Percentiles rank a stretch among this genome's conserved stretches.
Evolutionary conservation across 352 stramenopile species (phyloP).

Genomic region (Phytophthora hybrid): DNA sequence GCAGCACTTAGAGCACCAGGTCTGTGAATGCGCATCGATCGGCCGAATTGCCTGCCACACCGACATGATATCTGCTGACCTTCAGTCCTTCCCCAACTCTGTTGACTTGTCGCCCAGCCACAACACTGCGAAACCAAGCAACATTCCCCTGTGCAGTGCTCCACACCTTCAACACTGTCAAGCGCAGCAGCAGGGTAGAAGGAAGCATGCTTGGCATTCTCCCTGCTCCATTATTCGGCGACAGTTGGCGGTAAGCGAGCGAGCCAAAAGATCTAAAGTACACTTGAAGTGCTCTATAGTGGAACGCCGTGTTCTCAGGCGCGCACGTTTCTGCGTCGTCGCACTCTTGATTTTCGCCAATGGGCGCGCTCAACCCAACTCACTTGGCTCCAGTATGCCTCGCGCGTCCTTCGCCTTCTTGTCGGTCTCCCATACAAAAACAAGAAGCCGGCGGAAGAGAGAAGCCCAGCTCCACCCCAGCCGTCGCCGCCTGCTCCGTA

Average conservation of each 20-base stretch:
- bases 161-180: too few relatives aligned
- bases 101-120: too few relatives aligned
- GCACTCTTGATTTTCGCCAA: neutral
- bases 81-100: too few relatives aligned
- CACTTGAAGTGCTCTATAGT: neutral
- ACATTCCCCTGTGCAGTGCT: too few relatives aligned
- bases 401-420: neutral
- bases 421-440: conserved; percentile 17
- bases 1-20: neutral
- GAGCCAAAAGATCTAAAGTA: neutral
- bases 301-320: neutral
- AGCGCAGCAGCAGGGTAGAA: too few relatives aligned
- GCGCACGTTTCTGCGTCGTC: neutral
- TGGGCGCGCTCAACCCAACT: neutral
- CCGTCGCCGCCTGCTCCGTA: conserved; percentile 5
- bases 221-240: too few relatives aligned
- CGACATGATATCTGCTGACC: neutral
- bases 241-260: neutral
- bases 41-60: neutral
- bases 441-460: conserved; percentile 33
- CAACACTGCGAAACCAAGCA: too few relatives aligned
- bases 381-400: neutral
- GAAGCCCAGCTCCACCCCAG: conserved; percentile 7
- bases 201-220: too few relatives aligned
- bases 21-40: too few relatives aligned